Percentiles rank a stretch among this genome's conserved stretches.
Conservation (phyloP, 148 eudicot species). For the Rhododendron kiyosumense region DNA sequence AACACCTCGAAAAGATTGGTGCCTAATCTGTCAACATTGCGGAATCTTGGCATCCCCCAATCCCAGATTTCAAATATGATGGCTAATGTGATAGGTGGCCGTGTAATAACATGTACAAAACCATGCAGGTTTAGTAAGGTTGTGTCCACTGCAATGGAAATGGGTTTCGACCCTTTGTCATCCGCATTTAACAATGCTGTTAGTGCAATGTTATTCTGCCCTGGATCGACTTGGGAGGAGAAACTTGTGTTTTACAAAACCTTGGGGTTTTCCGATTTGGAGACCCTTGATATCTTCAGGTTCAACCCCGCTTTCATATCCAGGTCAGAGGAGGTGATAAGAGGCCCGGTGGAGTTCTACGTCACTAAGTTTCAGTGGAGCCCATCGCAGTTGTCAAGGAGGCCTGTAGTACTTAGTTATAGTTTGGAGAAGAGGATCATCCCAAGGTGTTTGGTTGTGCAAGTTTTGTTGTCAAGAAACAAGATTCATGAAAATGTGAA, state of each 20-base stretch:
- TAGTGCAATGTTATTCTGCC: not conserved
- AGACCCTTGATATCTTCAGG: not conserved
- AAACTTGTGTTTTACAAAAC: not conserved
- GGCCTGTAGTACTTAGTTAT: not conserved
- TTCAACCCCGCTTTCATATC: not conserved
- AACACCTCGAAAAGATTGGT: not conserved
- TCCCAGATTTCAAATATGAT: not conserved
- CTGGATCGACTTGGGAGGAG: not conserved
- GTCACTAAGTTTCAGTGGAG: not conserved
- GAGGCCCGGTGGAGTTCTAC: not conserved
- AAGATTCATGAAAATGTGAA: not conserved
- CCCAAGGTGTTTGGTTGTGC: not conserved
- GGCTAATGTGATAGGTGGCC: not conserved
- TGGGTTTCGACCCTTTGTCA: not conserved
- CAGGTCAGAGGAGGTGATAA: not conserved
- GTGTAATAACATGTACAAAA: not conserved
- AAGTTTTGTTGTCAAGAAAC: not conserved
- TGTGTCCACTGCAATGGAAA: not conserved
- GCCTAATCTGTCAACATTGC: not conserved
- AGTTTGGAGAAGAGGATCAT: constrained; percentile 1
- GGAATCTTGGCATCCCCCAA: not conserved
- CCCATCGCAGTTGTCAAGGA: not conserved
- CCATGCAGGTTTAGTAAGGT: not conserved
- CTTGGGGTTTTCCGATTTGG: not conserved
- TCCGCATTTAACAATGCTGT: not conserved